Conservation (phyloP, 2,329 filamentous ascomycete genomes). For the Ampelomyces quisqualis region DNA sequence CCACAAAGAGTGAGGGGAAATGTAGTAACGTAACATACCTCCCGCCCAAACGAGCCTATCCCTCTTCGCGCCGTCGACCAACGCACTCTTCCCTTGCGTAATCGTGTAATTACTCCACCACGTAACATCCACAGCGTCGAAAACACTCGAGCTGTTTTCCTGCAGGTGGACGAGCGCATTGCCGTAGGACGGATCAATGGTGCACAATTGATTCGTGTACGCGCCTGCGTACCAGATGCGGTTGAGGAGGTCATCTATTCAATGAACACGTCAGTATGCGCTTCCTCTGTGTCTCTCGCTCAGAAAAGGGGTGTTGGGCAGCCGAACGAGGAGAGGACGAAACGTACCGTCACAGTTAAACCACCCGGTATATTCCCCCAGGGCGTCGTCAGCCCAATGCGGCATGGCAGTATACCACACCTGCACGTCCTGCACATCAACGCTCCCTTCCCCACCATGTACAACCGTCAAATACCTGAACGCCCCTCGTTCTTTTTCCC, state of each 20-base stretch:
- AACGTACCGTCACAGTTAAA: conserved; percentile 45
- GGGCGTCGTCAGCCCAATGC: conserved; percentile 42
- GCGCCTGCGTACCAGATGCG: conserved; percentile 49
- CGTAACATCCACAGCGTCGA: conserved; percentile 35
- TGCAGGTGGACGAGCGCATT: conserved; percentile 41
- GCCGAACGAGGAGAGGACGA: neutral
- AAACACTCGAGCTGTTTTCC: conserved; percentile 31
- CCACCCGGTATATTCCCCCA: conserved; percentile 45
- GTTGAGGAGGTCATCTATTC: conserved; percentile 46
- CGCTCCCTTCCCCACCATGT: conserved; percentile 46
- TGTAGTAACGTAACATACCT: conserved; percentile 17
- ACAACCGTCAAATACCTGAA: conserved; percentile 52
- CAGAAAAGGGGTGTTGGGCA: neutral
- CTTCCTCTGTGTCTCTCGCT: too few relatives aligned
- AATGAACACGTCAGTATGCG: too few relatives aligned
- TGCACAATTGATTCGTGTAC: conserved; percentile 45
- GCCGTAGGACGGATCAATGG: conserved; percentile 40
- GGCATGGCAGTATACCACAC: conserved; percentile 52
- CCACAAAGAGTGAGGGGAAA: too few relatives aligned
- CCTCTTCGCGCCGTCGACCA: conserved; percentile 59
- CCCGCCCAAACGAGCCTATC: conserved; percentile 63
- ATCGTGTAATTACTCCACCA: conserved; percentile 49
- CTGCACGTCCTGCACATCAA: conserved; percentile 41
- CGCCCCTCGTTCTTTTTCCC: conserved; percentile 47
- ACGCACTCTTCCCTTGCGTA: conserved; percentile 40